Percentiles rank a stretch among this genome's conserved stretches.
These are phyloP conservation scores for Pleurotus platypus DNA, from an alignment of 768 basidiomycete genomes.

Conservation along the genomic window DNA sequence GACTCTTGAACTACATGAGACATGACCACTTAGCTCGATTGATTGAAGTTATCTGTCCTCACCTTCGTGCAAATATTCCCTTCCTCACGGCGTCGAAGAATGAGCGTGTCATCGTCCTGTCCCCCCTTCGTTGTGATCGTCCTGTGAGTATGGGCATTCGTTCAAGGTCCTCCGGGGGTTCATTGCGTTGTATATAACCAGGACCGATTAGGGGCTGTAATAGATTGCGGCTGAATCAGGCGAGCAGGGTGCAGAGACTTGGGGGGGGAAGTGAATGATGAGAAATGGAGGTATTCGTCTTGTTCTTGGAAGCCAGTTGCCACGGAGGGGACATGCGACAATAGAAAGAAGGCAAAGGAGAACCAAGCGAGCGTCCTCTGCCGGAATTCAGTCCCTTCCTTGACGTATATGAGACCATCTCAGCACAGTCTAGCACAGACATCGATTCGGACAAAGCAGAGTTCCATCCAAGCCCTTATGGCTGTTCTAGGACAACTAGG, in stretches of 20 bases:
- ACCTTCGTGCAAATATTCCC: slow-evolving; percentile 29
- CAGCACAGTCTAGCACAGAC: not conserved
- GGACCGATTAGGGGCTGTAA: slow-evolving; percentile 8
- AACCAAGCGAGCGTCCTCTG: slow-evolving; percentile 7
- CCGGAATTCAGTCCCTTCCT: not conserved
- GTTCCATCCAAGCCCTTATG: not conserved
- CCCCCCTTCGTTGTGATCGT: slow-evolving; percentile 40
- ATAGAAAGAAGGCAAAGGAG: slow-evolving; percentile 5
- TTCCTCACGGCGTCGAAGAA: slow-evolving; percentile 45
- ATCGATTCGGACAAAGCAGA: not conserved
- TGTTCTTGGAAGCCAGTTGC: not conserved
- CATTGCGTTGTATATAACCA: not conserved
- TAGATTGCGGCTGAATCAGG: not conserved
- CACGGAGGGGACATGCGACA: not conserved
- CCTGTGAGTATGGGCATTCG: slow-evolving; percentile 26
- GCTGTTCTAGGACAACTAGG: not conserved
- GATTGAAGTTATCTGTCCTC: slow-evolving; percentile 13
- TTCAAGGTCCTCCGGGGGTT: not conserved
- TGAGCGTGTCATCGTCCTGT: slow-evolving; percentile 45
- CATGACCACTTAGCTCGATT: not conserved
- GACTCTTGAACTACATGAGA: not conserved
- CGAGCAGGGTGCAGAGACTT: not conserved
- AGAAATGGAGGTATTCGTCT: slow-evolving; percentile 9
- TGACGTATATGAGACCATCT: not conserved
- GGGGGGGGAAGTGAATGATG: not conserved